Conservation (phyloP, 1,284 basidiomycete genomes). For the Macrocystidia cucumis region DNA sequence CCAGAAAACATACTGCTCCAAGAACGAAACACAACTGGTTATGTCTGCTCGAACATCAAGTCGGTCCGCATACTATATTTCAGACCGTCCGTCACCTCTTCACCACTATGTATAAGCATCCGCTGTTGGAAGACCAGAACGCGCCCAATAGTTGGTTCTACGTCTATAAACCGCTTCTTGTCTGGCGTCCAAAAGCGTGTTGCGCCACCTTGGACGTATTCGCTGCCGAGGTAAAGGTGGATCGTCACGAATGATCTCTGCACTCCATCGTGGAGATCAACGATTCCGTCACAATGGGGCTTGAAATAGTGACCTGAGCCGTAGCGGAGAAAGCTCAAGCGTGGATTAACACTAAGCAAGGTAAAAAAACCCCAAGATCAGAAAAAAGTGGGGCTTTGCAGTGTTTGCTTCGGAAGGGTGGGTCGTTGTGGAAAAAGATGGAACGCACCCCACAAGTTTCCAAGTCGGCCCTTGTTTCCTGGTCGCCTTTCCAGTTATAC, state of each 20-base stretch:
- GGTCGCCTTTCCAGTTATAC: slow-evolving; percentile 13
- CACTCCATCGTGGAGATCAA: slow-evolving; percentile 23
- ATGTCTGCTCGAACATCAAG: slow-evolving; percentile 22
- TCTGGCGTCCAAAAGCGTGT: slow-evolving; percentile 21
- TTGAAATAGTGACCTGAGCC: slow-evolving; percentile 25
- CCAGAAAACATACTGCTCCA: too few relatives aligned
- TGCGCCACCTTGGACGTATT: slow-evolving; percentile 24
- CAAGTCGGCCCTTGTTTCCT: slow-evolving; percentile 13
- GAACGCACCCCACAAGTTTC: slow-evolving; percentile 21
- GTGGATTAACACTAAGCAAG: slow-evolving; percentile 22
- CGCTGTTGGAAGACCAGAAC: slow-evolving; percentile 29
- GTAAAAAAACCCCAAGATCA: neutral
- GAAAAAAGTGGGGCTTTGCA: neutral
- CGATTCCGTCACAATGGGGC: slow-evolving; percentile 23
- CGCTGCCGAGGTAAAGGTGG: slow-evolving; percentile 27
- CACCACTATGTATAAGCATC: slow-evolving; percentile 23
- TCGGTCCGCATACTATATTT: slow-evolving; percentile 27
- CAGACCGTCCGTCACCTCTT: slow-evolving; percentile 22
- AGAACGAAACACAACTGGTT: too few relatives aligned
- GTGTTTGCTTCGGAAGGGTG: neutral
- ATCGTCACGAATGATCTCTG: slow-evolving; percentile 25
- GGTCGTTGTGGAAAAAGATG: neutral
- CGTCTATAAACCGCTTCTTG: slow-evolving; percentile 17
- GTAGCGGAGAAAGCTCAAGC: slow-evolving; percentile 27
- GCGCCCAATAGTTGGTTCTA: slow-evolving; percentile 26